Conservation (phyloP, 345 rosid species). For the Barbarea vulgaris region DNA sequence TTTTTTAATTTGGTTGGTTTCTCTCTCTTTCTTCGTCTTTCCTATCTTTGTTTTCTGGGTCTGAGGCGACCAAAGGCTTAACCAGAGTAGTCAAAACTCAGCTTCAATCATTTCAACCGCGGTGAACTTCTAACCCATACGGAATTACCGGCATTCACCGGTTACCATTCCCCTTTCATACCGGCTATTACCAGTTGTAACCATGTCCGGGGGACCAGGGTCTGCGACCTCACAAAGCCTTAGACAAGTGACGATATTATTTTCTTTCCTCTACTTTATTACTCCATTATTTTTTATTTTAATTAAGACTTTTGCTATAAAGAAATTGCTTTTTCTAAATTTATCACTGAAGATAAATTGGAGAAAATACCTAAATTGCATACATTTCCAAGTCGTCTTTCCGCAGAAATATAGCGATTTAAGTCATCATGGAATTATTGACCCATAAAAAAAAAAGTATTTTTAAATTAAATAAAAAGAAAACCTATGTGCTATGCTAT, state of each 20-base stretch:
- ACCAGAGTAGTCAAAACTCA: constrained; percentile 67
- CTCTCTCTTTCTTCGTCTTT: constrained; percentile 34
- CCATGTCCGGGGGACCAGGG: constrained; percentile 47
- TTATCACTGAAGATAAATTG: too few relatives aligned
- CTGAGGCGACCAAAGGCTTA: constrained; percentile 48
- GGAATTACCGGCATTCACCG: constrained; percentile 52
- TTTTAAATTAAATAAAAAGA: background rate
- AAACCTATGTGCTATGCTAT: background rate
- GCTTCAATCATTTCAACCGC: constrained; percentile 72
- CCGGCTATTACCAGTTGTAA: constrained; percentile 47
- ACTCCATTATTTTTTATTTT: background rate
- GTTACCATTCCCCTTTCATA: constrained; percentile 38
- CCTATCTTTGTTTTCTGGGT: constrained; percentile 41
- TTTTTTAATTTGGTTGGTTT: too few relatives aligned
- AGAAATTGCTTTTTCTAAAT: background rate
- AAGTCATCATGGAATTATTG: background rate
- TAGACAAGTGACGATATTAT: constrained; percentile 30
- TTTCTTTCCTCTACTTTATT: constrained; percentile 22
- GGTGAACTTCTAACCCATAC: constrained; percentile 75
- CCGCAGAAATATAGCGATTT: constrained; percentile 2
- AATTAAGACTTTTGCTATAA: background rate
- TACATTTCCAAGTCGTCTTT: background rate
- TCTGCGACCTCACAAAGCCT: constrained; percentile 40
- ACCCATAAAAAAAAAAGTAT: background rate
- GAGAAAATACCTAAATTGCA: background rate